A percentile compares a stretch with the other conserved stretches of the same genome.
Conservation (phyloP, 179 eudicot species). For the Camellia oleifera region DNA sequence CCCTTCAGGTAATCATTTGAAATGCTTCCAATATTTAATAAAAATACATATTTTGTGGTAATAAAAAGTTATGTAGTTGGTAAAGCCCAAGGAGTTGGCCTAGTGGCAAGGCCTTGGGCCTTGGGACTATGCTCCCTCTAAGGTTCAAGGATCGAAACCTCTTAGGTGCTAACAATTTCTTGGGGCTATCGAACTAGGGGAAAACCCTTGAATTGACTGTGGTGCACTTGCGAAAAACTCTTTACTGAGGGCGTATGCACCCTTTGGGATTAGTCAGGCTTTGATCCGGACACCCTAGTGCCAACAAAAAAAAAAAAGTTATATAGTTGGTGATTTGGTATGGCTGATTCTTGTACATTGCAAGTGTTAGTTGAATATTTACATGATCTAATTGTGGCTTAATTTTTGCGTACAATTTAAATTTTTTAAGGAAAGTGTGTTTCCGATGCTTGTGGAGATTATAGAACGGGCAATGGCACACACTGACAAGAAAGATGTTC, state of each 20-base stretch:
- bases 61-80: neutral
- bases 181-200: too few species aligned
- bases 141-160: too few species aligned
- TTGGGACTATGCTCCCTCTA: too few species aligned
- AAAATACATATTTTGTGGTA: neutral
- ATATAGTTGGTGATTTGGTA: neutral
- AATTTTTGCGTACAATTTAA: neutral
- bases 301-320: too few species aligned
- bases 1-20: constrained; percentile 63
- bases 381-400: neutral
- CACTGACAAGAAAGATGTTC: constrained; percentile 86
- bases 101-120: too few species aligned
- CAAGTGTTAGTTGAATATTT: neutral
- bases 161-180: too few species aligned
- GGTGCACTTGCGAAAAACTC: too few species aligned
- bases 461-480: constrained; percentile 99
- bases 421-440: constrained; percentile 68
- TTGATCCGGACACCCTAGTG: too few species aligned
- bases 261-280: too few species aligned
- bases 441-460: constrained; percentile 98
- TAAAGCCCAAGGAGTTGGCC: too few species aligned
- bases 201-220: too few species aligned
- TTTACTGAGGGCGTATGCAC: too few species aligned
- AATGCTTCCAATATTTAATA: neutral
- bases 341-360: neutral